Base-by-base conservation (phyloP, 305 asterid species). In the Solanum hybrid region DNA sequence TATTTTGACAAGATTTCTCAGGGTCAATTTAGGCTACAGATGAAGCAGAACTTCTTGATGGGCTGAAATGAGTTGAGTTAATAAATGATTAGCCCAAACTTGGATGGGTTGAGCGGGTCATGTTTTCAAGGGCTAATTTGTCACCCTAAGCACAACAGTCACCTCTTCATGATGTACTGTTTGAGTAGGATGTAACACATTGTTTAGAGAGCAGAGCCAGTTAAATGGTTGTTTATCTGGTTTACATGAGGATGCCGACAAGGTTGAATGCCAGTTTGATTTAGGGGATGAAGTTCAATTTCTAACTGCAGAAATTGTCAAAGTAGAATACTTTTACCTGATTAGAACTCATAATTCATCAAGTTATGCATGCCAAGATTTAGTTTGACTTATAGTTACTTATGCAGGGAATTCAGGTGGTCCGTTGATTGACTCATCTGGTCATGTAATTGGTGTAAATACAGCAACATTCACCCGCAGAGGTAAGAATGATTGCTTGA, bases 371-470 rank as follows among this genome's bases (percentile, higher is more conserved):
- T 82, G 37, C 20, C 7, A 15, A 82, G 10, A 22, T 82, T 82
- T 82, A 39, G 87, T 27, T 82, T 82, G 87, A 41, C 72, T 13
- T 82, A 7, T 39, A 26, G 70, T 81, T 24, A 15, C 38, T 83
- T 41, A 83, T 41, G 73, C 87, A 83, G 87, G 87, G 17, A 83
- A 83, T 27, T 41, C 87, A 83, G 73, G 87, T 33, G 98, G 98
- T 13, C 98, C 98, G 1, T 92, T 97, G 79, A 93, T 97, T 79
- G 95, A 97, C 93, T 96, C 97, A 3, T 91, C 92, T 81, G 99
- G 98, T 76, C 98, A 94, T 92, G 98, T 95, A 72, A 94, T 97
- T 76, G 89, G 89, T 36, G 31, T 87, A 72, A 87, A 87, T 72
- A 87, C 89, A 24, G 89, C 83, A 7, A 87, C 89, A 3, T 87